These are phyloP conservation scores for Entonaema liquescens DNA, from an alignment of 495 filamentous ascomycete species.

Conservation along the genomic window DNA sequence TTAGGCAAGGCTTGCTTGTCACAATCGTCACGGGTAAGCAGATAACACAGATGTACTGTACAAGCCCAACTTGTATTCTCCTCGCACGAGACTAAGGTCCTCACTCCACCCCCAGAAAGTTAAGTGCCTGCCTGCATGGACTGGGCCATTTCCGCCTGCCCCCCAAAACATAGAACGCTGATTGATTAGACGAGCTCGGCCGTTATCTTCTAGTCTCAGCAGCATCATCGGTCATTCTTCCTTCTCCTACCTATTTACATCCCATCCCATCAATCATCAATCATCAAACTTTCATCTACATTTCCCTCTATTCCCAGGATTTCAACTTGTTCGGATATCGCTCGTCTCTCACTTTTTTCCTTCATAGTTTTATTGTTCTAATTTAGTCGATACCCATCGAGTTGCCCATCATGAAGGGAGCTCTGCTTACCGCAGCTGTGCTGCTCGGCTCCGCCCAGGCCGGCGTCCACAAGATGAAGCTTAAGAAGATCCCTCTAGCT, in stretches of 20 bases:
- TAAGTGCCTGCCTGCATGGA: constrained; percentile 31
- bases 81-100: constrained; percentile 34
- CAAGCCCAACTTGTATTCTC: constrained; percentile 3
- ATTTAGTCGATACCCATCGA: constrained; percentile 15
- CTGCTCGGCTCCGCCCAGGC: constrained; percentile 85
- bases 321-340: constrained; percentile 1
- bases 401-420: constrained; percentile 78
- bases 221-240: constrained; percentile 38
- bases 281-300: constrained; percentile 15
- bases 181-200: constrained; percentile 25
- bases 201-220: constrained; percentile 38
- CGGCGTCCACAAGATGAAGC: constrained; percentile 90
- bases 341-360: constrained; percentile 2
- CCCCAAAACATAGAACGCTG: constrained; percentile 16
- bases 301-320: constrained; percentile 17
- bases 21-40: constrained; percentile 26
- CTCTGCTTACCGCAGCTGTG: constrained; percentile 75
- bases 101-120: constrained; percentile 28
- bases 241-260: constrained; percentile 29
- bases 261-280: constrained; percentile 15
- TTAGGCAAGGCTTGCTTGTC: constrained; percentile 21
- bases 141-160: constrained; percentile 16
- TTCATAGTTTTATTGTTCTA: constrained; percentile 1
- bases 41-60: constrained; percentile 29
- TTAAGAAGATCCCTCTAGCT: constrained; percentile 92